Evolutionary conservation across 345 rosid species (phyloP).

Genomic region (Excoecaria cochinchinensis): DNA sequence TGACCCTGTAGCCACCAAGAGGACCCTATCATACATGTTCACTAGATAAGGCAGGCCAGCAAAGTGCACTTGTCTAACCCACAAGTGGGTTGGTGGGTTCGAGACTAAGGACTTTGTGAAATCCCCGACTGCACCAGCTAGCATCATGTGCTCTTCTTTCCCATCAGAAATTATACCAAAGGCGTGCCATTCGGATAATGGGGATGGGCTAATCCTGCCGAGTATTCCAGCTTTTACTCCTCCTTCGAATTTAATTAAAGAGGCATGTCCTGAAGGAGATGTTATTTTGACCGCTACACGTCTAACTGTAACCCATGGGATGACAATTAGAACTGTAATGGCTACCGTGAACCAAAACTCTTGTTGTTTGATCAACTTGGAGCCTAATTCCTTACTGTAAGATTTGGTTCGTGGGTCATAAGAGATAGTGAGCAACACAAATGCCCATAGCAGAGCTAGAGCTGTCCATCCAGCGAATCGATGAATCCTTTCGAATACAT

Average conservation of each 20-base stretch:
- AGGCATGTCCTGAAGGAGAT: conserved; percentile 72
- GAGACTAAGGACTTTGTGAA: conserved; percentile 64
- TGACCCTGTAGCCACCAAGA: conserved; percentile 80
- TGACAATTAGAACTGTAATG: conserved; percentile 51
- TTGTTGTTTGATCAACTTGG: conserved; percentile 45
- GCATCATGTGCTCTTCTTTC: conserved; percentile 80
- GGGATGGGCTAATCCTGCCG: conserved; percentile 91
- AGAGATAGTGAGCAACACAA: conserved; percentile 50
- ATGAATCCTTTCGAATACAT: conserved; percentile 67
- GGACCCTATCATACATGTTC: conserved; percentile 69
- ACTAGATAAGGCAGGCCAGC: conserved; percentile 75
- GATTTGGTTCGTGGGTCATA: conserved; percentile 60
- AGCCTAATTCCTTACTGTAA: conserved; percentile 44
- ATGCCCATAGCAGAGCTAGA: conserved; percentile 68
- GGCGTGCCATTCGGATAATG: conserved; percentile 90
- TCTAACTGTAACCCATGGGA: conserved; percentile 77
- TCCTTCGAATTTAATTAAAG: conserved; percentile 64
- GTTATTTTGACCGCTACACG: conserved; percentile 53
- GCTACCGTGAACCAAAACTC: conserved; percentile 78
- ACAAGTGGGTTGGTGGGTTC: conserved; percentile 67
- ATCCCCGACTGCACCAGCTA: conserved; percentile 88
- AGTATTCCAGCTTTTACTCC: conserved; percentile 71
- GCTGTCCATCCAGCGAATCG: conserved; percentile 75
- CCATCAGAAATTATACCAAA: conserved; percentile 79
- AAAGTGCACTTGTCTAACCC: conserved; percentile 77